Percentiles rank a stretch among this genome's conserved stretches.
Conservation (phyloP, 495 filamentous ascomycete genomes). For the Schizothecium vesticola region DNA sequence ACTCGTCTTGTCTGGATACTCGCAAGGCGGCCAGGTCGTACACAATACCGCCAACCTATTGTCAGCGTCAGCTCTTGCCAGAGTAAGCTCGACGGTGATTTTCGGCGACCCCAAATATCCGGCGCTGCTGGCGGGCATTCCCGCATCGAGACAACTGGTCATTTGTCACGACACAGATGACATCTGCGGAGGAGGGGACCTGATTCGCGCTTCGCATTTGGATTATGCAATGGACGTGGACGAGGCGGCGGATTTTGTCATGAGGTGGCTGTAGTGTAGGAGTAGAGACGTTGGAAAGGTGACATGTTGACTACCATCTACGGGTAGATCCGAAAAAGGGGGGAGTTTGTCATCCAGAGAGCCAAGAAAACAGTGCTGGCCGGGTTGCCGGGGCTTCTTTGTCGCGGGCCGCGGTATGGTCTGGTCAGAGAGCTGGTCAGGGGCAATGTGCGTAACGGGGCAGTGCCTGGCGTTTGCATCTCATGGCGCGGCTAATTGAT, state of each 20-base stretch:
- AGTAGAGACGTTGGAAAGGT: not conserved
- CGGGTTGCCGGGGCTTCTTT: not conserved
- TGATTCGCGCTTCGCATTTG: slow-evolving; percentile 48
- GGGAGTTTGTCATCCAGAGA: not conserved
- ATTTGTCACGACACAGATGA: slow-evolving; percentile 50
- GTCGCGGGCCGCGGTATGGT: not conserved
- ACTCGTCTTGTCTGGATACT: slow-evolving; percentile 57
- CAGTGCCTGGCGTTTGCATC: not conserved
- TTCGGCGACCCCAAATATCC: slow-evolving; percentile 54
- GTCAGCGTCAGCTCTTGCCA: slow-evolving; percentile 24
- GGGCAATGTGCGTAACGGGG: not conserved
- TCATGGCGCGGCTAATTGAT: too few relatives aligned
- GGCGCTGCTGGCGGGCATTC: slow-evolving; percentile 40
- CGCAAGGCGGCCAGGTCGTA: slow-evolving; percentile 50
- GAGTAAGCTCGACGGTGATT: slow-evolving; percentile 41
- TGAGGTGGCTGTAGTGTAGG: not conserved
- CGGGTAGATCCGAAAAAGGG: slow-evolving; percentile 1
- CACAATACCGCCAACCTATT: slow-evolving; percentile 45
- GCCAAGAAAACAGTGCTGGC: not conserved
- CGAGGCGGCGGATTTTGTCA: slow-evolving; percentile 45
- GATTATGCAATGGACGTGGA: slow-evolving; percentile 44
- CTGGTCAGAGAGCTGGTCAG: not conserved
- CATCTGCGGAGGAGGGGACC: slow-evolving; percentile 48
- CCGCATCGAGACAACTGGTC: slow-evolving; percentile 42
- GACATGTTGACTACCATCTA: not conserved